phyloP scores from a whole-genome alignment of 306 rosid genomes.

The Amphicarpaea edgeworthii region DNA sequence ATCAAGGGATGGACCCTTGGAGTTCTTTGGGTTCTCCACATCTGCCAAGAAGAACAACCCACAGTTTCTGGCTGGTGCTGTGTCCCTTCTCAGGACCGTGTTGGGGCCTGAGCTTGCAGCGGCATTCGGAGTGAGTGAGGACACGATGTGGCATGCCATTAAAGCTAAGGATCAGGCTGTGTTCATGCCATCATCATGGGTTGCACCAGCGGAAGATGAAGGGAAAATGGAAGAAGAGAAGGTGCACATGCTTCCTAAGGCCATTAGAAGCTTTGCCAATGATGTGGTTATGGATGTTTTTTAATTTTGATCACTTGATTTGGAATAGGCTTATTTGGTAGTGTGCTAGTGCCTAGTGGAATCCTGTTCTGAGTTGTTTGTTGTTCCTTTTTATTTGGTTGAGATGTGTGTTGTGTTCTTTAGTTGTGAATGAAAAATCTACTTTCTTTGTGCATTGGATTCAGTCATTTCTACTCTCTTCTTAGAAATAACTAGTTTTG shows the following conservation, averaged over 20 bases:
- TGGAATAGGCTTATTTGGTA: neutral
- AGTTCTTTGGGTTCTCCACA: slow-evolving; percentile 88
- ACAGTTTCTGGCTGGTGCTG: slow-evolving; percentile 73
- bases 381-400: neutral
- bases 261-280: neutral
- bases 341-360: neutral
- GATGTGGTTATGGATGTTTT: slow-evolving; percentile 30
- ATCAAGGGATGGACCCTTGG: slow-evolving; percentile 69
- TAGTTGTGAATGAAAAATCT: slow-evolving; percentile 45
- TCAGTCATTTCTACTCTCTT: neutral
- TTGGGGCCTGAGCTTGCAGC: slow-evolving; percentile 78
- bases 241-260: slow-evolving; percentile 12
- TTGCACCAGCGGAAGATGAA: slow-evolving; percentile 29
- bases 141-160: slow-evolving; percentile 36
- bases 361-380: neutral
- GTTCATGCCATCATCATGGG: slow-evolving; percentile 42
- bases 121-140: slow-evolving; percentile 61
- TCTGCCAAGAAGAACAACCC: slow-evolving; percentile 70
- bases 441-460: slow-evolving; percentile 15
- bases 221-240: neutral
- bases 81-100: slow-evolving; percentile 58
- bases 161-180: slow-evolving; percentile 32
- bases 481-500: neutral
- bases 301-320: neutral
- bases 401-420: slow-evolving; percentile 21